These are phyloP conservation scores for Polygonum maritimum DNA, from an alignment of 148 eudicot genomes.

Conservation along the genomic window DNA sequence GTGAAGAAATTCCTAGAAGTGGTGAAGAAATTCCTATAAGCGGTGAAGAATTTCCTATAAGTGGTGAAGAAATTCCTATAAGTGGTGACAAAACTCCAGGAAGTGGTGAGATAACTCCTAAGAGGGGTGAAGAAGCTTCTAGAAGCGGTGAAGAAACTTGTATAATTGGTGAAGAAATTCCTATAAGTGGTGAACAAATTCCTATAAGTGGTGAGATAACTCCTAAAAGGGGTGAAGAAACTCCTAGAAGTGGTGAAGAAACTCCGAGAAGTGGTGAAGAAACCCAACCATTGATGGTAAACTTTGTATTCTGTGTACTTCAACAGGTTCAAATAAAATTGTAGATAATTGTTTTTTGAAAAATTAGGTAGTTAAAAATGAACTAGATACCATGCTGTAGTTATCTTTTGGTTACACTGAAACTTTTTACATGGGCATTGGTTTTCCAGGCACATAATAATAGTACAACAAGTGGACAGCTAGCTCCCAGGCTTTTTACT, in stretches of 20 bases:
- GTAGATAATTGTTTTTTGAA: neutral
- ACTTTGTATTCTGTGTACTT: neutral
- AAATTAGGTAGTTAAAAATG: neutral
- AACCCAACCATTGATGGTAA: constrained; percentile 33
- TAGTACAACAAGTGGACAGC: constrained; percentile 30
- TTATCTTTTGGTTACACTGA: neutral
- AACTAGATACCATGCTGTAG: too few species aligned
- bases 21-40: too few species aligned
- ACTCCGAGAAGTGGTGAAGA: constrained; percentile 13
- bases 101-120: too few species aligned
- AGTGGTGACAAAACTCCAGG: constrained; percentile 2
- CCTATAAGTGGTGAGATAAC: too few species aligned
- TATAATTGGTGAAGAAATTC: constrained; percentile 10
- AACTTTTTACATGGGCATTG: constrained; percentile 8
- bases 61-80: constrained; percentile 14
- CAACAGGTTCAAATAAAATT: neutral
- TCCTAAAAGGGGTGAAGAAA: too few species aligned
- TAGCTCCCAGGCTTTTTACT: constrained; percentile 47
- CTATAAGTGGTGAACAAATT: too few species aligned
- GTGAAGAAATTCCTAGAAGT: constrained; percentile 15
- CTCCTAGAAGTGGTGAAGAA: too few species aligned
- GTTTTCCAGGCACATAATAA: constrained; percentile 46
- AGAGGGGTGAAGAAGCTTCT: too few species aligned
- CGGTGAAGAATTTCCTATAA: neutral
- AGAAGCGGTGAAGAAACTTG: constrained; percentile 8